Base-by-base conservation (phyloP, 2,329 filamentous ascomycete genomes). In the Ampelomyces quisqualis region DNA sequence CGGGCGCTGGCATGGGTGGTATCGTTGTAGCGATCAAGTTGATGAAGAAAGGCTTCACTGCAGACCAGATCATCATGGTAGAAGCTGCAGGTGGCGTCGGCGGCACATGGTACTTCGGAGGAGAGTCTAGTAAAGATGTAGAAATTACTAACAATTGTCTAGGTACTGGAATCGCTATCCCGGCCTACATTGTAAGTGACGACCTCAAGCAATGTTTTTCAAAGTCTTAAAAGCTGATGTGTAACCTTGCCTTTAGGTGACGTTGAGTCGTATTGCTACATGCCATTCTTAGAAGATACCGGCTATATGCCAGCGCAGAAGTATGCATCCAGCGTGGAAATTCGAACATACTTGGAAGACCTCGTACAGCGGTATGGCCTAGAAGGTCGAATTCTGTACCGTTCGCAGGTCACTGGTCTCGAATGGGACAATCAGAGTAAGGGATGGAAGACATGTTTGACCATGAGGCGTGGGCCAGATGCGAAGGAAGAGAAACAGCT, bases 231-330 rank as follows among this genome's bases (percentile, higher is more conserved):
- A 5, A 6, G 7, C 30, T 33, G 6, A 33, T 13, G 21, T 8
- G 2, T 3, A 9, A n/a, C n/a, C 11, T 21, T 13, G n/a, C 7
- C n/a, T 4, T 11, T 18, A 34, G 32, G 32, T 53, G 80, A 84
- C 50, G 63, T 80, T 3, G 80, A 84, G 59, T 69, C 72, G 23
- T 81, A 78, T 48, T 67, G 73, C 14, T 84, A 84, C 52, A 60
- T 82, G 64, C 79, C 79, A 2, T 60, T 81, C 6, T 68, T 83
- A 2, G 79, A 83, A 44, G 78, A 82, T 56, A 80, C 71, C 2
- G 75, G 73, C 0, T 81, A 79, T 53, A 70, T 80, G 53, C 80
- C 80, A 0, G 73, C 65, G 26, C 65, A 75, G 18, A 68, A 69
- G 20, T 77, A 75, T 48, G 54, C 68, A 0, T 60, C 60, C 7